phyloP scores from a whole-genome alignment of 1,284 basidiomycete genomes.

The Rhodotorula sp. region DNA sequence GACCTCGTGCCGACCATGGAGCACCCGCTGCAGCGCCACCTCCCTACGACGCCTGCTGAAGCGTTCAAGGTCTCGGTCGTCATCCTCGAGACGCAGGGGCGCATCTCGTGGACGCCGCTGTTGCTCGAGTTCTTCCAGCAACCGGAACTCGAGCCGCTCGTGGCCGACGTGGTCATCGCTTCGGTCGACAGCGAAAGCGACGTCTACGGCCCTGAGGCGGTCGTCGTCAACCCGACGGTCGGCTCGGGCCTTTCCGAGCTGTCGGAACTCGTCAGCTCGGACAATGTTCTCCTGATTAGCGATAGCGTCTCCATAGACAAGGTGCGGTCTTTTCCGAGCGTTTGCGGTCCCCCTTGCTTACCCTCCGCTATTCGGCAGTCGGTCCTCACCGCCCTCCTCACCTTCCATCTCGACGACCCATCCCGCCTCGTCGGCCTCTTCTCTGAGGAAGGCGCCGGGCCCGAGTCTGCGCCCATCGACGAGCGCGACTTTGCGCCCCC shows the following conservation, averaged over 20 bases:
- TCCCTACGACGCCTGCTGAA: conserved; percentile 13
- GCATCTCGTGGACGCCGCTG: conserved; percentile 15
- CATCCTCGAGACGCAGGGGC: conserved; percentile 28
- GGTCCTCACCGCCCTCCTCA: conserved; percentile 25
- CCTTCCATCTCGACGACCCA: conserved; percentile 26
- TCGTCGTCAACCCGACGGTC: conserved; percentile 10
- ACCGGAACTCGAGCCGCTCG: conserved; percentile 18
- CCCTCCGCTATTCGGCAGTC: conserved; percentile 2
- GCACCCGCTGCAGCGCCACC: conserved; percentile 35
- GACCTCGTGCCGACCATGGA: conserved; percentile 36
- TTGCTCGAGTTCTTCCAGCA: conserved; percentile 17
- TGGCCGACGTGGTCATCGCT: conserved; percentile 23
- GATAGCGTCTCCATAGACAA: conserved; percentile 36
- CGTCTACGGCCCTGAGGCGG: conserved; percentile 2
- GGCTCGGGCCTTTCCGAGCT: conserved; percentile 26
- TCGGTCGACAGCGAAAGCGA: conserved; percentile 23
- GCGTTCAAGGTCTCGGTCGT: conserved; percentile 28
- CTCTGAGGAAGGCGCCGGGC: conserved; percentile 1
- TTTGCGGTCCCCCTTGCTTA: background rate
- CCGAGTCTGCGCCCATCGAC: too few species aligned
- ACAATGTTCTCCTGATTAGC: conserved; percentile 27
- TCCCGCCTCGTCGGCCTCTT: conserved; percentile 31
- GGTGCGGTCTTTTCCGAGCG: conserved; percentile 1
- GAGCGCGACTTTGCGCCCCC: conserved; percentile 18
- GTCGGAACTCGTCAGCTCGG: conserved; percentile 5